phyloP scores from a whole-genome alignment of 1,284 basidiomycete genomes.

The Tylopilus microsporus region DNA sequence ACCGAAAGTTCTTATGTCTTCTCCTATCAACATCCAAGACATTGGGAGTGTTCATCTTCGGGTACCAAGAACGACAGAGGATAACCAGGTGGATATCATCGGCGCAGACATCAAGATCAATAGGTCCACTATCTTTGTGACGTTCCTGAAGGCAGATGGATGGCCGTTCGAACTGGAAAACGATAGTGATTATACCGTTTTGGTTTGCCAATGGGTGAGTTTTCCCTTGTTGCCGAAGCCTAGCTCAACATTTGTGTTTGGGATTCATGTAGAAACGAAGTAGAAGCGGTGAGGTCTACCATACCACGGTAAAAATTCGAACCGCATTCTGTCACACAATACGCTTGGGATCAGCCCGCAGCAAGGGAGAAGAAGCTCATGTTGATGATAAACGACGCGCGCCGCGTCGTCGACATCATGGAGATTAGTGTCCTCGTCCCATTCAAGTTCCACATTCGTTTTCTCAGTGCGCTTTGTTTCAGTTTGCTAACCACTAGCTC shows the following conservation, averaged over 20 bases:
- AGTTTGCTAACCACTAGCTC: slow-evolving; percentile 7
- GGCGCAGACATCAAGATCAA: slow-evolving; percentile 83
- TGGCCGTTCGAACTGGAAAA: slow-evolving; percentile 96
- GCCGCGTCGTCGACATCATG: slow-evolving; percentile 86
- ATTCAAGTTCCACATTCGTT: slow-evolving; percentile 74
- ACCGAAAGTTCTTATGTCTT: slow-evolving; percentile 58
- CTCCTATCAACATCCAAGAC: slow-evolving; percentile 89
- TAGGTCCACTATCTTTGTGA: slow-evolving; percentile 86
- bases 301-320: slow-evolving; percentile 50
- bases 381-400: slow-evolving; percentile 60
- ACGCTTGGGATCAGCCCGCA: slow-evolving; percentile 96
- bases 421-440: slow-evolving; percentile 94
- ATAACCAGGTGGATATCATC: slow-evolving; percentile 56
- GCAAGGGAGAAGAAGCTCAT: slow-evolving; percentile 78
- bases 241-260: slow-evolving; percentile 33
- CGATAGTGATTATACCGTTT: slow-evolving; percentile 71
- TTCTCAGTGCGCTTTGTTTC: slow-evolving; percentile 22
- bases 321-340: slow-evolving; percentile 58
- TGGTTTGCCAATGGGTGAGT: slow-evolving; percentile 72
- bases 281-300: slow-evolving; percentile 32
- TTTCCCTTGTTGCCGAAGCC: too few species aligned
- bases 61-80: slow-evolving; percentile 41
- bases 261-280: slow-evolving; percentile 48
- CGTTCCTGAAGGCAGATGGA: slow-evolving; percentile 64
- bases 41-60: slow-evolving; percentile 85